phyloP scores from a whole-genome alignment of 176 grass and related monocot genomes.

The Saccharum spontaneum region DNA sequence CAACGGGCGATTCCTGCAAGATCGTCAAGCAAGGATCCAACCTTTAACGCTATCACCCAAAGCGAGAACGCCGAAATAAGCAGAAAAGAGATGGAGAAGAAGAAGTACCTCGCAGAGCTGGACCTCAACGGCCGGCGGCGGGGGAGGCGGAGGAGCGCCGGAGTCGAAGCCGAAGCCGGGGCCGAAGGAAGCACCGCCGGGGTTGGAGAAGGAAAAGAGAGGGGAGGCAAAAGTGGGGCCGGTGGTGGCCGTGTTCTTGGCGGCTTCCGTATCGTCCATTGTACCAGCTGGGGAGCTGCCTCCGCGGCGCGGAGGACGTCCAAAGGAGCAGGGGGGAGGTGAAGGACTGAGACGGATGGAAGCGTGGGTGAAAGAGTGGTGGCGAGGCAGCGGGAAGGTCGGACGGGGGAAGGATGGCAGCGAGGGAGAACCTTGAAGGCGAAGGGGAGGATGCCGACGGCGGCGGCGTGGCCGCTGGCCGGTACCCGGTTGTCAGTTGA shows the following conservation, averaged over 20 bases:
- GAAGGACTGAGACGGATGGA: not conserved
- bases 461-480: not conserved
- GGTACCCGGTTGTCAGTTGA: not conserved
- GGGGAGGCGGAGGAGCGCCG: slow-evolving; percentile 37
- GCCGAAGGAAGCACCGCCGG: slow-evolving; percentile 19
- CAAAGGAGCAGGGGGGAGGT: not conserved
- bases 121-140: slow-evolving; percentile 67
- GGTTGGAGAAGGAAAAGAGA: slow-evolving; percentile 65
- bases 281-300: not conserved
- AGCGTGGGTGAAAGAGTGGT: not conserved
- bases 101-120: slow-evolving; percentile 47
- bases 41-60: not conserved
- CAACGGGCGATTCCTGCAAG: slow-evolving; percentile 38
- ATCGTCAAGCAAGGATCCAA: not conserved
- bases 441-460: not conserved
- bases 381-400: slow-evolving; percentile 7
- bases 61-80: not conserved
- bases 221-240: slow-evolving; percentile 6
- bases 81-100: not conserved
- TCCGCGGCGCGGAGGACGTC: not conserved
- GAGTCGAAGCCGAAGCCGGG: slow-evolving; percentile 15
- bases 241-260: slow-evolving; percentile 15
- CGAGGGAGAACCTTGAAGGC: not conserved
- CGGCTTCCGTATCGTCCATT: slow-evolving; percentile 27
- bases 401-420: not conserved